Conservation (phyloP, 169 alveolate species). For the Eimeria sp. region DNA sequence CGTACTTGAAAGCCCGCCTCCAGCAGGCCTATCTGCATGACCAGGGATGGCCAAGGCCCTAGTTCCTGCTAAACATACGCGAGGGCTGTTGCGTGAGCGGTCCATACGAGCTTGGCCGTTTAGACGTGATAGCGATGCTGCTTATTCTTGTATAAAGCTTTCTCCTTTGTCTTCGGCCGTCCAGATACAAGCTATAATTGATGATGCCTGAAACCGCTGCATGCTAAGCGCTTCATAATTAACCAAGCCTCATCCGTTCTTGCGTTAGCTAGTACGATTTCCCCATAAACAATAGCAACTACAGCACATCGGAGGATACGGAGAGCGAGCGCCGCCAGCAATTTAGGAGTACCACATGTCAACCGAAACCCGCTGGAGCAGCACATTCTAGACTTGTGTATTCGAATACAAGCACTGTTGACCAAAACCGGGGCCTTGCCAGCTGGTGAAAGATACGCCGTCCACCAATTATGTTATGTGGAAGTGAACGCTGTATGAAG, state of each 20-base stretch:
- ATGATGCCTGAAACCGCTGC: neutral
- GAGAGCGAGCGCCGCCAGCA: too few species aligned
- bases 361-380: neutral
- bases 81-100: neutral
- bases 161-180: neutral
- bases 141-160: neutral
- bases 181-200: too few species aligned
- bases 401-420: neutral
- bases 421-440: too few species aligned
- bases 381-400: neutral
- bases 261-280: neutral
- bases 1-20: too few species aligned
- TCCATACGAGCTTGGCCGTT: too few species aligned
- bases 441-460: neutral
- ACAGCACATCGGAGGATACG: too few species aligned
- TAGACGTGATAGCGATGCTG: neutral
- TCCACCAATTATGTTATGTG: neutral
- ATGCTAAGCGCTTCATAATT: too few species aligned
- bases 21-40: too few species aligned
- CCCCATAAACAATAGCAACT: neutral
- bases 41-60: neutral
- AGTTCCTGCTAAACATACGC: neutral
- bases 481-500: neutral
- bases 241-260: neutral
- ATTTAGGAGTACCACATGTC: too few species aligned